Evolutionary conservation across 345 rosid species (phyloP), one percentile per base, ranked within the genome.

Genomic region (Rhodamnia argentea): DNA sequence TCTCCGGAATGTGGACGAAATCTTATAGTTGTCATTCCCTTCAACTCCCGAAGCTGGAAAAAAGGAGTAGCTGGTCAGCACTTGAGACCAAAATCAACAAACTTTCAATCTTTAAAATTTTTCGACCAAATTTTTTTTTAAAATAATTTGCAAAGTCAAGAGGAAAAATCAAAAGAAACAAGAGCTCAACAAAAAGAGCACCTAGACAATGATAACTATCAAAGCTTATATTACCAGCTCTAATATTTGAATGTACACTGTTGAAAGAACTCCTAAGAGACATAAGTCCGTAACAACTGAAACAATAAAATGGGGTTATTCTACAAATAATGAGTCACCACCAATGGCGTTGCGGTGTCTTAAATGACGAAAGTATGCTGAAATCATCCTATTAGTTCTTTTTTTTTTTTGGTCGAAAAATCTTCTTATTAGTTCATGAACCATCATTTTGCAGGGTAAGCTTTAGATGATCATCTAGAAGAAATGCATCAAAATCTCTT

Each of bases 11-110:
- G 99, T 57, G 98, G 99, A 7, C 99, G 92, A 85, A 98, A 92
- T 84, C 95, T 94, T 93, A 98, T 98, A 52, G 99, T 98, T 42
- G 98, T 92, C 99, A 98, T 93, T 87, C 99, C 99, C 92, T 98
- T 98, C 24, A 94, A 95, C 91, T 98, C 99, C 9, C 99, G 98
- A 90, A 98, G 99, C 99, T 96, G 94, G 85, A 87, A 90, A 86
- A 83, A 62, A 83, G 52, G 82, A 51, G 82, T 57, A 76, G 84
- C 57, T 78, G 81, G 82, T 87, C 55, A 90, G 85, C 44, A 86
- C 22, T 85, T 62, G 55, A 62, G 78, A 56, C 83, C 24, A 70
- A 70, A 70, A 20, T 70, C 26, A 70, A 70, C 78, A 32, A 70
- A 37, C 78, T 32, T 70, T 59, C 81, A 83, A 58, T 82, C 55